Conservation (phyloP, 257 asterid species). For the Solanum corneliomulleri region DNA sequence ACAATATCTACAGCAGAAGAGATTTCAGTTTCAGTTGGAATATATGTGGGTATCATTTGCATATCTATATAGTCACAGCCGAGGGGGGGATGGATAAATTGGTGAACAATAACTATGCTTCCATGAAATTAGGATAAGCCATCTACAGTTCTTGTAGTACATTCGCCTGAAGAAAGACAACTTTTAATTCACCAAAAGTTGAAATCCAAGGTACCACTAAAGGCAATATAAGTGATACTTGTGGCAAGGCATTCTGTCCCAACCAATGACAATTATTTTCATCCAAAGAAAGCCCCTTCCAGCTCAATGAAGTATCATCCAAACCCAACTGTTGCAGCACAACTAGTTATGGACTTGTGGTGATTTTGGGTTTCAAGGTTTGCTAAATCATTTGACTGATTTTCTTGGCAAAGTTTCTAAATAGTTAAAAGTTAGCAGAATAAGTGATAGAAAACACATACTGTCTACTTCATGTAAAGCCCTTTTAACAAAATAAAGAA, state of each 20-base stretch:
- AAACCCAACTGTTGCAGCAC: not conserved
- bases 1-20: slow-evolving; percentile 29
- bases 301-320: not conserved
- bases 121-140: not conserved
- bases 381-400: not conserved
- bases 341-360: not conserved
- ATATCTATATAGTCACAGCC: not conserved
- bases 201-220: not conserved
- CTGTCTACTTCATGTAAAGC: not conserved
- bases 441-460: not conserved
- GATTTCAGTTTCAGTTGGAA: not conserved
- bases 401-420: not conserved
- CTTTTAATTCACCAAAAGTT: not conserved
- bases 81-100: not conserved
- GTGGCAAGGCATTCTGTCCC: not conserved
- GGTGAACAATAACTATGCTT: not conserved
- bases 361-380: not conserved
- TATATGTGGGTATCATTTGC: not conserved
- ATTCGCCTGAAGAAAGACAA: not conserved
- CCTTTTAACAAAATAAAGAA: not conserved
- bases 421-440: not conserved
- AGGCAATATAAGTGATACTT: not conserved
- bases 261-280: not conserved
- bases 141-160: not conserved
- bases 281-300: not conserved